A percentile compares a stretch with the other conserved stretches of the same genome.
phyloP scores from a whole-genome alignment of 331 rosid species.

The Acacia concinna region DNA sequence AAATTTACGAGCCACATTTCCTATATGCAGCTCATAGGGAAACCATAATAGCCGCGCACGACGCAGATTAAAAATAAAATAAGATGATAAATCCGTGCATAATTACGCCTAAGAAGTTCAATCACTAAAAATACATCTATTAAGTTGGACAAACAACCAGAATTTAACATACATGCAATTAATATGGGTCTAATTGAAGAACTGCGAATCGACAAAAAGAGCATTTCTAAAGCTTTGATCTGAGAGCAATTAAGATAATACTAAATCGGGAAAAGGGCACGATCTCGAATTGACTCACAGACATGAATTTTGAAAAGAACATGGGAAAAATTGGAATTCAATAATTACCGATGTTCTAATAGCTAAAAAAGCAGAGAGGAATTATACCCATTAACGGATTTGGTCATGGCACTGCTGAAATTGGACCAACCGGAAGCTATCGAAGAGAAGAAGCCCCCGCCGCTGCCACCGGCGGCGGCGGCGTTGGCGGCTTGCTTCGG shows the following conservation, averaged over 20 bases:
- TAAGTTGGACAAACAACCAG: constrained; percentile 11
- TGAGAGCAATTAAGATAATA: not conserved
- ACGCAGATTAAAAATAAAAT: not conserved
- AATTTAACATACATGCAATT: constrained; percentile 11
- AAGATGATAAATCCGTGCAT: not conserved
- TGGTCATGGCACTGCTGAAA: constrained; percentile 75
- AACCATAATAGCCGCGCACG: constrained; percentile 1
- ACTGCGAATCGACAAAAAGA: not conserved
- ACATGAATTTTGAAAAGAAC: constrained; percentile 19
- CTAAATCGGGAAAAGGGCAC: not conserved
- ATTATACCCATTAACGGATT: constrained; percentile 80
- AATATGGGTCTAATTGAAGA: not conserved
- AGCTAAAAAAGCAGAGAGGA: constrained; percentile 5
- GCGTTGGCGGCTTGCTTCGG: constrained; percentile 43
- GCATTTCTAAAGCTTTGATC: constrained; percentile 11
- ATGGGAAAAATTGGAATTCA: not conserved
- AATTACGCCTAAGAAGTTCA: not conserved
- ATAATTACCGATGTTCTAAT: not conserved
- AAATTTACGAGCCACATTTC: constrained; percentile 18
- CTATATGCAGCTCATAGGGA: constrained; percentile 1
- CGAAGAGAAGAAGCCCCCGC: constrained; percentile 56
- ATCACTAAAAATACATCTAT: not conserved
- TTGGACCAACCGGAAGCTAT: constrained; percentile 53
- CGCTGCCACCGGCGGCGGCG: not conserved
- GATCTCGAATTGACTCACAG: constrained; percentile 4